These are phyloP conservation scores for Cordyceps militaris DNA, from an alignment of 2,329 filamentous ascomycete genomes.

Conservation along the genomic window DNA sequence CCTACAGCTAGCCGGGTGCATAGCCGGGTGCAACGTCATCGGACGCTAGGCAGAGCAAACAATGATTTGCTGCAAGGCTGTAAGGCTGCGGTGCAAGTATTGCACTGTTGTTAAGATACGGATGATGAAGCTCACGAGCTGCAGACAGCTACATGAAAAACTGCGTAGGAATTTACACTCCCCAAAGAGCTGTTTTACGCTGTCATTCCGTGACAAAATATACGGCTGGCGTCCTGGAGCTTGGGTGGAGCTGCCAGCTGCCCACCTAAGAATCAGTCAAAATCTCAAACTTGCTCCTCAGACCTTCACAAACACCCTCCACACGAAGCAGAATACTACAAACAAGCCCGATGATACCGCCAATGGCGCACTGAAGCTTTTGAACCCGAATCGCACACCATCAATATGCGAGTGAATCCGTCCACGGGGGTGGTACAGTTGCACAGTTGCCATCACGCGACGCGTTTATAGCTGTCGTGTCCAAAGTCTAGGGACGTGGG, in stretches of 20 bases:
- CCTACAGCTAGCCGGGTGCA: neutral
- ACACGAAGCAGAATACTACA: neutral
- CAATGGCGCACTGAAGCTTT: neutral
- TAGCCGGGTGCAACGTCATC: conserved; percentile 12
- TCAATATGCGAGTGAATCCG: neutral
- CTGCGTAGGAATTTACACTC: no score
- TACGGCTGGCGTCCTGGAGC: neutral
- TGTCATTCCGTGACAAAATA: neutral
- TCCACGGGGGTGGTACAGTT: neutral
- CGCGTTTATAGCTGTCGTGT: no score
- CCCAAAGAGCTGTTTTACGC: no score
- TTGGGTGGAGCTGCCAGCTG: conserved; percentile 8
- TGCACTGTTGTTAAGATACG: no score
- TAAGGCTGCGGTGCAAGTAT: no score
- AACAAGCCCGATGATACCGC: neutral
- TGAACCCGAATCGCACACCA: no score
- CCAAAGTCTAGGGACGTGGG: no score
- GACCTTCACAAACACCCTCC: neutral
- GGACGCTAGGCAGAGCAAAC: neutral
- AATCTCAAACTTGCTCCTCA: neutral
- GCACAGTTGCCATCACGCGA: conserved; percentile 8
- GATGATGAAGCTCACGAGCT: no score
- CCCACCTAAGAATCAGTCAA: neutral
- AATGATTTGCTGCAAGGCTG: neutral
- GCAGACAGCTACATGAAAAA: no score